Conservation (phyloP, 495 filamentous ascomycete genomes). For the Penicillium roqueforti region DNA sequence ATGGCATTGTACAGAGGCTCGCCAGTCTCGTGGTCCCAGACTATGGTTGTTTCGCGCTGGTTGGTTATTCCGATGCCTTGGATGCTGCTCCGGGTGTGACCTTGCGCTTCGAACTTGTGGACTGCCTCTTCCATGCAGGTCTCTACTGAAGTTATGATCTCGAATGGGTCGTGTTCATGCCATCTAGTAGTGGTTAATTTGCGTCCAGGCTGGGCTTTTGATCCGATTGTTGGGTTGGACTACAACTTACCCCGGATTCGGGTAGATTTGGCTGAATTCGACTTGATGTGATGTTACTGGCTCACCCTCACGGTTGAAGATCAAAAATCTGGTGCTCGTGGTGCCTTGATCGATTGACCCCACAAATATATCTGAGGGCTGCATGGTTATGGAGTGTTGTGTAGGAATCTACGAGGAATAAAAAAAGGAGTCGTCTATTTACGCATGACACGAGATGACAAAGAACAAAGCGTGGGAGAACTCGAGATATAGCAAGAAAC, state of each 20-base stretch:
- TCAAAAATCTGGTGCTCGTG: constrained; percentile 85
- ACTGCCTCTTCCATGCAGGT: constrained; percentile 78
- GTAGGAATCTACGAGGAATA: background rate
- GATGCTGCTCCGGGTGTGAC: constrained; percentile 64
- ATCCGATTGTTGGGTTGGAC: background rate
- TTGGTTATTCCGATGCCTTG: constrained; percentile 89
- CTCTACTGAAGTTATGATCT: constrained; percentile 74
- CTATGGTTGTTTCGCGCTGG: constrained; percentile 90
- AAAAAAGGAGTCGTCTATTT: background rate
- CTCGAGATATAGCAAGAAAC: background rate
- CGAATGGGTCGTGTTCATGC: constrained; percentile 87
- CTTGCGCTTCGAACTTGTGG: constrained; percentile 60
- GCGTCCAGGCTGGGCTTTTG: background rate
- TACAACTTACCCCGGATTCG: constrained; percentile 73
- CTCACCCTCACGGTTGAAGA: constrained; percentile 76
- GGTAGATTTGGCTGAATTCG: constrained; percentile 86
- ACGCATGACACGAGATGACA: background rate
- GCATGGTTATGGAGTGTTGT: constrained; percentile 19
- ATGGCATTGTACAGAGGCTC: constrained; percentile 85
- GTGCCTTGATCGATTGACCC: constrained; percentile 89
- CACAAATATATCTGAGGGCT: constrained; percentile 44
- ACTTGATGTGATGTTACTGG: constrained; percentile 86
- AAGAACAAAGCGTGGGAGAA: background rate
- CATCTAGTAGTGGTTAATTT: constrained; percentile 53
- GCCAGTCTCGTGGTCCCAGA: constrained; percentile 86